Conservation (phyloP, 257 asterid species). For the Forsythia suspensa region DNA sequence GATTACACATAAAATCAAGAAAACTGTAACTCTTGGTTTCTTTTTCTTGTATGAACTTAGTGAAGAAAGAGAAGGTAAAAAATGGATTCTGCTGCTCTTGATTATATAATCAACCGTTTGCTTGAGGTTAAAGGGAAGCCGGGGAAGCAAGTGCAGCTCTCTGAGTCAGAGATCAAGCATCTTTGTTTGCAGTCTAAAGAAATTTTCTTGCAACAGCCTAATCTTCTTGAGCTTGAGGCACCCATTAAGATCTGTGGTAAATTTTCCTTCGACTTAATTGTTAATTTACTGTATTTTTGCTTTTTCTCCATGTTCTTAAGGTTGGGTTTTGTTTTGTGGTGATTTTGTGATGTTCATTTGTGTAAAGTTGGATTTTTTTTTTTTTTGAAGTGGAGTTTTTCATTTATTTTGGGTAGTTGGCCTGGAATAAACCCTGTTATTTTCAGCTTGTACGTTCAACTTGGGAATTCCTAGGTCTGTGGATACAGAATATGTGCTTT, state of each 20-base stretch:
- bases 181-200: constrained; percentile 72
- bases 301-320: background rate
- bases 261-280: background rate
- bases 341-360: background rate
- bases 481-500: background rate
- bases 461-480: background rate
- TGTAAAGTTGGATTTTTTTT: constrained; percentile 1
- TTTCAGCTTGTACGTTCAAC: background rate
- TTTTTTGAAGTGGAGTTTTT: background rate
- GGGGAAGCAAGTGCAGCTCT: constrained; percentile 86
- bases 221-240: constrained; percentile 93
- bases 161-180: constrained; percentile 77
- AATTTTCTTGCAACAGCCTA: constrained; percentile 75
- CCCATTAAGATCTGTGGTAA: constrained; percentile 92
- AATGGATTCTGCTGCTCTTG: constrained; percentile 64
- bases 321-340: constrained; percentile 4
- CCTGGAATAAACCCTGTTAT: constrained; percentile 12
- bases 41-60: constrained; percentile 1
- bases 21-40: background rate
- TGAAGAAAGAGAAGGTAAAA: constrained; percentile 1
- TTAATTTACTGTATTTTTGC: background rate
- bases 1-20: constrained; percentile 6
- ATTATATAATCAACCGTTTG: constrained; percentile 68
- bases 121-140: constrained; percentile 76
- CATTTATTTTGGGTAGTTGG: constrained; percentile 19